A percentile compares a stretch with the other conserved stretches of the same genome.
These are phyloP conservation scores for Bacterosira constricta DNA, from an alignment of 108 stramenopile species.

Conservation along the genomic window DNA sequence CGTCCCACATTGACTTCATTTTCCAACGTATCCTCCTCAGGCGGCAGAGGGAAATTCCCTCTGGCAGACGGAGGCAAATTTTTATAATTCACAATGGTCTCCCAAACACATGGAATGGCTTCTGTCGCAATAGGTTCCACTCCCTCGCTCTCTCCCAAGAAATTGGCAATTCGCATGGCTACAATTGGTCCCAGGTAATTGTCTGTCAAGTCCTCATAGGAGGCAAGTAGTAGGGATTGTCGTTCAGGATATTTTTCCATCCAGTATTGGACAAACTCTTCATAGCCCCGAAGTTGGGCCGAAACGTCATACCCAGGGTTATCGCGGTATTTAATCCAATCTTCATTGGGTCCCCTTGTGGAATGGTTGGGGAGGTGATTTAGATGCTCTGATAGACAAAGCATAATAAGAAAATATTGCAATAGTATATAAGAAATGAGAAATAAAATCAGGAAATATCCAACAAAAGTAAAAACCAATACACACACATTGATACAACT, in stretches of 20 bases:
- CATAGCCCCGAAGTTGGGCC: conserved; percentile 25
- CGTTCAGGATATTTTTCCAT: conserved; percentile 24
- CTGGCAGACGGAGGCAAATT: not conserved
- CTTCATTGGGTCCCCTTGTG: conserved; percentile 17
- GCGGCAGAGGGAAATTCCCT: no score
- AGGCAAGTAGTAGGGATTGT: conserved; percentile 12
- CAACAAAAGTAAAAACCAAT: not conserved
- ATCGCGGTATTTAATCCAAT: conserved; percentile 45
- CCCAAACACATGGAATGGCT: conserved; percentile 23
- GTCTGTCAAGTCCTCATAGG: conserved; percentile 25
- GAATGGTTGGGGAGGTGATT: conserved; percentile 37
- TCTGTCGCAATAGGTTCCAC: not conserved
- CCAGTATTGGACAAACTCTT: conserved; percentile 37
- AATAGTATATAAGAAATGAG: no score
- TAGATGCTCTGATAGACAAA: conserved; percentile 1
- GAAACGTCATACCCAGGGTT: conserved; percentile 4
- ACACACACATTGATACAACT: not conserved
- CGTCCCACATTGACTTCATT: no score
- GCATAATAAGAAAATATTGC: no score
- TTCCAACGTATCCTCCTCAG: no score
- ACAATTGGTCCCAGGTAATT: not conserved
- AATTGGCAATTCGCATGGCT: conserved; percentile 2
- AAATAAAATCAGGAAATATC: no score
- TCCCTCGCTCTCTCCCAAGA: conserved; percentile 9
- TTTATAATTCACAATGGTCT: conserved; percentile 28